Evolutionary conservation across 1,284 basidiomycete species (phyloP), one percentile per base, ranked within the genome.

Genomic region (Ceratobasidium sp.): DNA sequence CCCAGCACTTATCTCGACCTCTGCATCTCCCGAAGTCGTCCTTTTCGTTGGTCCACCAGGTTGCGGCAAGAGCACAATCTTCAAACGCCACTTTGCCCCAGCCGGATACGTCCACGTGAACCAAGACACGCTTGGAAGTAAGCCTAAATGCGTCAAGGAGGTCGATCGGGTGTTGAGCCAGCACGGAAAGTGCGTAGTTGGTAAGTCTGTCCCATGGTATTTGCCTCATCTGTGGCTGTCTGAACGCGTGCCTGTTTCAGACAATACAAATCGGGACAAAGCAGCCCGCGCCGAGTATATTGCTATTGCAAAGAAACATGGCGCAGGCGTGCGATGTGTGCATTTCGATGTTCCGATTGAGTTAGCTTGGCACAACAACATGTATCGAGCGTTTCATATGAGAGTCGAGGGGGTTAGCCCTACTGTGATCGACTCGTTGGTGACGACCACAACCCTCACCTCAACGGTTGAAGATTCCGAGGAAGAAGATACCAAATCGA

Each of bases 1-100:
- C 0, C 82, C 88, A 71, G 84, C 85, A n/a, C 90, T 92, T 1
- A 85, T 88, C 43, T 61, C 64, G 14, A 45, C 34, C 21, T 72
- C 69, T n/a, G 39, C 57, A 6, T 28, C 52, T 53, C 75, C 78
- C 62, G 85, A 86, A 73, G 82, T 97, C 1, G 88, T 98, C 1
- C 75, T 98, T 6, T 95, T 98, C 76, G 91, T 95, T 5, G 97
- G 96, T 14, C 89, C 88, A 69, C 96, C 97, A 0, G 91, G 90
- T 59, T 82, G 94, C 0, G 96, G 96, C 52, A 98, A 98, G 81
- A 91, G 93, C 0, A 86, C 89, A 0, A 92, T 96, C 79, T 98
- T 86, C 80, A 82, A 83, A 12, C 84, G 80, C 45, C 82, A 94
- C 77, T 96, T 98, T 78, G 80, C 82, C n/a, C 83, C 87, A 0